Evolutionary conservation across 176 grass and related monocot species (phyloP).

Genomic region (Luzula sylvatica): DNA sequence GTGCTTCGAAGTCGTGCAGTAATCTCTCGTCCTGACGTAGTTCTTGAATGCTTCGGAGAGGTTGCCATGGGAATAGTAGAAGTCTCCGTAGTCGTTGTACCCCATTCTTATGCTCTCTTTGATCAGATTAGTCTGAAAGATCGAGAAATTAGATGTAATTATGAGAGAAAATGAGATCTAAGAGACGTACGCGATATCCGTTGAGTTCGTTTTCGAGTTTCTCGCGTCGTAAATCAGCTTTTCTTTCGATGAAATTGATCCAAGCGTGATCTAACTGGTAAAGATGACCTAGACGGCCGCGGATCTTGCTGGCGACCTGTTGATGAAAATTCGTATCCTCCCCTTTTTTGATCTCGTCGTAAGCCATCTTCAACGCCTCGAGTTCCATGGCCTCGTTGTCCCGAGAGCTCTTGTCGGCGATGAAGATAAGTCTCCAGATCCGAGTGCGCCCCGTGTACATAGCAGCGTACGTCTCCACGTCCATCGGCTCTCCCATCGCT

Average conservation of each 20-base stretch:
- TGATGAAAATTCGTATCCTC: conserved; percentile 52
- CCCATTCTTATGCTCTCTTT: conserved; percentile 99
- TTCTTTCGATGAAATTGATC: conserved; percentile 42
- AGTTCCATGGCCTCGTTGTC: conserved; percentile 56
- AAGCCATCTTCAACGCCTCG: conserved; percentile 77
- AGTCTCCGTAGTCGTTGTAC: conserved; percentile 88
- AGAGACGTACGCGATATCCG: conserved; percentile 44
- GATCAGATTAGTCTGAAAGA: conserved; percentile 78
- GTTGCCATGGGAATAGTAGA: conserved; percentile 74
- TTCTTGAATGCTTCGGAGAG: conserved; percentile 91
- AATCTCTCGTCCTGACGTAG: conserved; percentile 90
- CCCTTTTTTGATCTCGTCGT: conserved; percentile 65
- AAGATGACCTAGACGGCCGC: conserved; percentile 31
- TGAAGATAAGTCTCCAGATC: conserved; percentile 55
- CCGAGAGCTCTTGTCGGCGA: conserved; percentile 50
- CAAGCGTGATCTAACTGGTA: conserved; percentile 56
- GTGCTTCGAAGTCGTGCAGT: conserved; percentile 97
- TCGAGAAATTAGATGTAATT: too few species aligned
- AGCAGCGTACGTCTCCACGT: conserved; percentile 86
- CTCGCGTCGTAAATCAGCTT: conserved; percentile 54
- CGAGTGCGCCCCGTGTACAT: conserved; percentile 73
- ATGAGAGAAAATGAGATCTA: not conserved
- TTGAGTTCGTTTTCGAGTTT: conserved; percentile 98
- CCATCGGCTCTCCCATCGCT: conserved; percentile 56
- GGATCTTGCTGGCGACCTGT: conserved; percentile 43